Percentiles rank a stretch among this genome's conserved stretches.
phyloP scores from a whole-genome alignment of 306 rosid genomes.

The Vigna unguiculata region DNA sequence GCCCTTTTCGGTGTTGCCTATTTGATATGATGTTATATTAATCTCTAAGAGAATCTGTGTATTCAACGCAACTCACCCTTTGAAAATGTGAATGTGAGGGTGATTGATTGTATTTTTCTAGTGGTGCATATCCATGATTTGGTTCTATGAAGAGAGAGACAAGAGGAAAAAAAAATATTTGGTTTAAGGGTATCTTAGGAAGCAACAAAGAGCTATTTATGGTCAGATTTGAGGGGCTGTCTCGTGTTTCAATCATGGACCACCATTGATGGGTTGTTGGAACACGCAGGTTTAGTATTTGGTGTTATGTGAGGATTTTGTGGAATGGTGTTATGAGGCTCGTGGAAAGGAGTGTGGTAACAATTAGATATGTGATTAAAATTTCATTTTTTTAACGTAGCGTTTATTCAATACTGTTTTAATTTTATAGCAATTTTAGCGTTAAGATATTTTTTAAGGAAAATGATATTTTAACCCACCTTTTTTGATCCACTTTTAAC shows the following conservation, averaged over 20 bases:
- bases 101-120: slow-evolving; percentile 18
- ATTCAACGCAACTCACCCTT: not conserved
- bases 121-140: slow-evolving; percentile 24
- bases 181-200: slow-evolving; percentile 33
- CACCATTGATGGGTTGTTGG: slow-evolving; percentile 4
- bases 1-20: slow-evolving; percentile 34
- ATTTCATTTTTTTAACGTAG: too few relatives aligned
- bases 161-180: not conserved
- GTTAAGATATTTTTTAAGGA: too few relatives aligned
- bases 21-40: slow-evolving; percentile 4
- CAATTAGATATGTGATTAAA: too few relatives aligned
- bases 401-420: too few relatives aligned
- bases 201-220: slow-evolving; percentile 25
- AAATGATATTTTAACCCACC: too few relatives aligned
- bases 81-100: not conserved
- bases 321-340: too few relatives aligned
- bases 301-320: too few relatives aligned
- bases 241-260: slow-evolving; percentile 7
- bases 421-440: too few relatives aligned
- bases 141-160: slow-evolving; percentile 25
- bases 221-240: slow-evolving; percentile 38
- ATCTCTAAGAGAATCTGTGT: slow-evolving; percentile 4
- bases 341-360: too few relatives aligned
- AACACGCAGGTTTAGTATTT: not conserved
- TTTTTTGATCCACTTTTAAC: too few relatives aligned